Evolutionary conservation across 2,329 filamentous ascomycete species (phyloP), one percentile per base, ranked within the genome.

Genomic region (Colletotrichum australisinense): DNA sequence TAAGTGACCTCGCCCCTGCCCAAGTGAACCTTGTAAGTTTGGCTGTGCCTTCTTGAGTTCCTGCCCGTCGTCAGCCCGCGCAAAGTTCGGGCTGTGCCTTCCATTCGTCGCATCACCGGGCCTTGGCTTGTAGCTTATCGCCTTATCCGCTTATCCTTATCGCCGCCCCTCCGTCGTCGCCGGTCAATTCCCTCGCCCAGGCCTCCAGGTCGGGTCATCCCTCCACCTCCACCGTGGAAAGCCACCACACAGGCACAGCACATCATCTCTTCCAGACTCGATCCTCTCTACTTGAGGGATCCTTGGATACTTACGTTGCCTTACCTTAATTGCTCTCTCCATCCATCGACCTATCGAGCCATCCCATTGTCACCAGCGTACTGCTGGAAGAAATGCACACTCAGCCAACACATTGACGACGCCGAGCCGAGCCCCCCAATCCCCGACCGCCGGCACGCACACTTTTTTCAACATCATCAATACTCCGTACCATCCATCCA

Each of bases 61-160:
- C 42, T 49, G 19, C 32, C 42, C 19, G 42, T 49, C 19, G 42
- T 49, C 42, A 49, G 42, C 42, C 42, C 42, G 19, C 42, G 42
- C 7, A 42, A 52, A 46, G 42, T 63, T 63, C 57, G 57, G 57
- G 57, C 57, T 59, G 57, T 59, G 57, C 24, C 22, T 59, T 35
- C 32, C 32, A 35, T 35, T 35, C 19, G 24, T 42, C 32, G 57
- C 57, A 59, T 59, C 32, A 32, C 57, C 22, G 57, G n/a, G 57
- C 12, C 12, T 59, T 59, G n/a, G 57, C 42, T 49, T 42, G 32
- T 35, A 30, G 28, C 19, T 19, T 30, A n/a, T 63, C 28, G 26
- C 46, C 6, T n/a, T 32, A n/a, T 64, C 28, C 28, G 28, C 19
- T n/a, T 32, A n/a, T 64, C 28, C 28, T 55, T 28, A 55, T 64